Base-by-base conservation (phyloP, 129 eudicot species). In the Chrysanthemum makinoi region DNA sequence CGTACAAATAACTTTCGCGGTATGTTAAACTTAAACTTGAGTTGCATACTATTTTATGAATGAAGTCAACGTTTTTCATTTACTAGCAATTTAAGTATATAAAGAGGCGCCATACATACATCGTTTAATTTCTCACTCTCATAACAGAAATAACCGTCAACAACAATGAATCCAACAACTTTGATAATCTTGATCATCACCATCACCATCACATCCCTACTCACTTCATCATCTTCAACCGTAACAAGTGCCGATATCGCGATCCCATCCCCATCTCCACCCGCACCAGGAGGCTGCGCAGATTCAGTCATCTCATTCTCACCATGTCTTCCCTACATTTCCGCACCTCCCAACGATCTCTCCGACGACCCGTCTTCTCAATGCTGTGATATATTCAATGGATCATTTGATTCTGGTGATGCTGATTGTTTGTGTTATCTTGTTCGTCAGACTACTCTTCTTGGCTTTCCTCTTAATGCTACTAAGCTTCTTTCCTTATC, bases 381-480 rank as follows among this genome's bases (percentile, higher is more conserved):
- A 20, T 88, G 95, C 73, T 88, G 95, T 65, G 82, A 78, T 35
- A 79, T 72, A 28, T 77, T 78, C 68, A 48, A 76, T 55, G 61
- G 70, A 44, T 79, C 86, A 12, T 80, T 77, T 68, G 55, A 35
- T 43, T 47, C 69, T 54, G 84, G 80, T n/a, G 75, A 78, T 17
- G 86, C 82, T 10, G 56, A 75, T 48, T 88, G 95, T 66, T 83
- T 88, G 77, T 88, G 95, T 62, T 85, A 88, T 80, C 73, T 85
- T 33, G 75, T 80, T 17, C 82, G 68, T 18, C 74, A 66, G 54
- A 84, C 75, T 26, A 46, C 24, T 7, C 62, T 88, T 48, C 80
- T 88, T 16, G 95, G 91, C 16, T 88, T 88, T 67, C 88, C 95
- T 2, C 63, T 88, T n/a, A 76, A 80, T 60, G 76, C 77, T 12